phyloP scores from a whole-genome alignment of 225 moss, liverwort and hornwort genomes.

The Physcomitrellopsis africana region DNA sequence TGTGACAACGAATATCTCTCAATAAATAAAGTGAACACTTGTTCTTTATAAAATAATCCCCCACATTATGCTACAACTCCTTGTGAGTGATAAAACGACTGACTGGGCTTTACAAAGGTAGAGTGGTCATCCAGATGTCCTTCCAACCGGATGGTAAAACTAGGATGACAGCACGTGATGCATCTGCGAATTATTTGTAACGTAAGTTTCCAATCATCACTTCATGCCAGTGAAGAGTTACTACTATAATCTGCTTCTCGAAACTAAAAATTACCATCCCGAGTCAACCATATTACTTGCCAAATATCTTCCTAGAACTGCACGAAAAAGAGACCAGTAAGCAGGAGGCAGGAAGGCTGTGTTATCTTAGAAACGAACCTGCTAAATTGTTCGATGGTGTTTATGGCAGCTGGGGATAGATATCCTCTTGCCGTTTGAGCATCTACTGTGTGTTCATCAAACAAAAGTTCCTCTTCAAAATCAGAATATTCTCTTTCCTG shows the following conservation, averaged over 20 bases:
- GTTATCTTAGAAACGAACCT: constrained; percentile 35
- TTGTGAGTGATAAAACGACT: background rate
- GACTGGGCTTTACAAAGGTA: background rate
- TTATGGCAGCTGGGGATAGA: constrained; percentile 62
- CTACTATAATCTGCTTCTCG: too few species aligned
- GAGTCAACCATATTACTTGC: too few species aligned
- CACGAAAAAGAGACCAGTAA: background rate
- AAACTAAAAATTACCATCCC: too few species aligned
- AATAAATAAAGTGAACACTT: background rate
- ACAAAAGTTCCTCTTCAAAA: constrained; percentile 56
- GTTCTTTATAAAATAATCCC: background rate
- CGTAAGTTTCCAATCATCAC: background rate
- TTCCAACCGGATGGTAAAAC: background rate
- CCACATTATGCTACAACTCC: background rate
- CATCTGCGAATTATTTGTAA: background rate
- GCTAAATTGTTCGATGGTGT: constrained; percentile 69
- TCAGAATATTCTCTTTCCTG: constrained; percentile 44
- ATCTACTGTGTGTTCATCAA: constrained; percentile 57
- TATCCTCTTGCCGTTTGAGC: constrained; percentile 51
- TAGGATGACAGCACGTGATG: constrained; percentile 1
- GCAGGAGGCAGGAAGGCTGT: background rate
- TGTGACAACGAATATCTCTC: background rate
- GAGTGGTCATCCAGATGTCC: background rate
- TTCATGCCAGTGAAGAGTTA: too few species aligned
- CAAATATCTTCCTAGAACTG: background rate